These are phyloP conservation scores for Huntiella abstrusa DNA, from an alignment of 2,329 filamentous ascomycete genomes.

Conservation along the genomic window DNA sequence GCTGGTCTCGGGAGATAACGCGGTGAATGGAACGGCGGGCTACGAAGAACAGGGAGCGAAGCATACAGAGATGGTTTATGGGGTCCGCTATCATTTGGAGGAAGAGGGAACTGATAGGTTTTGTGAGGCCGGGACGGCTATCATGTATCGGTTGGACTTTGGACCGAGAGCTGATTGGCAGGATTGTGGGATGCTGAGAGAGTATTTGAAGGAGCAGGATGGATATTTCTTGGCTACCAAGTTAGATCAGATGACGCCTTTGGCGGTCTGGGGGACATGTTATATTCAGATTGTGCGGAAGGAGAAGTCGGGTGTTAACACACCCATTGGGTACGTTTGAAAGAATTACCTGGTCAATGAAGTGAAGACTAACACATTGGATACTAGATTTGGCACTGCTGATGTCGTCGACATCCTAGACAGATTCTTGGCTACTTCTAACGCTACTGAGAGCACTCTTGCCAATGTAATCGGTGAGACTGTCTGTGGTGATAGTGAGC, in stretches of 20 bases:
- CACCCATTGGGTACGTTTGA: neutral
- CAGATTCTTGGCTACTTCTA: neutral
- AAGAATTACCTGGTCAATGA: neutral
- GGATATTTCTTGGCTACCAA: conserved; percentile 5
- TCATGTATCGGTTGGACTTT: conserved; percentile 4
- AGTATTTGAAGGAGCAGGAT: conserved; percentile 1
- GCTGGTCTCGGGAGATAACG: neutral
- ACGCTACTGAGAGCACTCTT: neutral
- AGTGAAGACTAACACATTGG: neutral
- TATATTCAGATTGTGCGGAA: conserved; percentile 6
- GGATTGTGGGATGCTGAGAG: neutral
- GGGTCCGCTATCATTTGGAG: no score
- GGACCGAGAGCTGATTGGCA: neutral
- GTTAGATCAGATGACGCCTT: conserved; percentile 1
- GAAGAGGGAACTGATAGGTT: neutral
- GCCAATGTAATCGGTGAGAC: conserved; percentile 1
- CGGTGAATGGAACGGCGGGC: no score
- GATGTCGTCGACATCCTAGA: conserved; percentile 1
- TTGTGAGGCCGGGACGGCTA: neutral
- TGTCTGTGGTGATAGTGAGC: neutral
- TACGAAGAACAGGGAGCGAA: no score
- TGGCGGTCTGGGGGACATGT: conserved; percentile 1
- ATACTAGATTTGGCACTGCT: neutral
- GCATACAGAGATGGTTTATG: no score
- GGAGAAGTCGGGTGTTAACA: neutral